Evolutionary conservation across 129 eudicot genomes (phyloP), one percentile per base, ranked within the genome.

Genomic region (Lonicera japonica): DNA sequence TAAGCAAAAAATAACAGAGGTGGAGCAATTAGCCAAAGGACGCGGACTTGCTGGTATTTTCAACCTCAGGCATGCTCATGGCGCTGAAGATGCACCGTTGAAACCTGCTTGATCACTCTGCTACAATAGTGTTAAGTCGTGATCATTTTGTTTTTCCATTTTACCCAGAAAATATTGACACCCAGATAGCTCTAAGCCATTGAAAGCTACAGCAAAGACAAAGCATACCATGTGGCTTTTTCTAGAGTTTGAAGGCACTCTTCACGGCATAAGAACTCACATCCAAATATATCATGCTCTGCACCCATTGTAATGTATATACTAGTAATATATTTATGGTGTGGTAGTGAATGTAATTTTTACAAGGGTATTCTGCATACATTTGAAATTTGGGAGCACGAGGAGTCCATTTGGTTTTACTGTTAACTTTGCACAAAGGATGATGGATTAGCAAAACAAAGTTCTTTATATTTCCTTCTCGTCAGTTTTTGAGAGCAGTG

Each of bases 11-110:
- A 54, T 80, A 21, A 65, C 54, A 11, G 77, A 75, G 55, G 38
- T 87, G 56, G 95, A 87, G 75, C 72, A 75, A 29, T 71, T 59
- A 56, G 55, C 70, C 5, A 75, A 70, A 70, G 83, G 72, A 57
- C 85, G 60, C 29, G 83, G 83, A 56, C 74, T 68, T 38, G 59
- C 67, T 41, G 71, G 58, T 18, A 65, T 70, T 57, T 75, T 80
- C 38, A 70, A 72, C 67, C 65, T 76, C 46, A 62, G 67, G 24
- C 57, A 62, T 16, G 51, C 75, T 14, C 72, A 75, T 53, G 47
- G 39, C 18, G 50, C 65, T 43, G 75, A 74, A 53, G 58, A 60
- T 29, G 55, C 43, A 25, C 46, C 78, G 68, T 43, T 20, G 5
- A 70, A 59, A 54, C 58, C 58, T 20, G 25, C 25, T 56, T 56